Evolutionary conservation across 73 alveolate species (phyloP).

Genomic region (Strombidium stylifer): DNA sequence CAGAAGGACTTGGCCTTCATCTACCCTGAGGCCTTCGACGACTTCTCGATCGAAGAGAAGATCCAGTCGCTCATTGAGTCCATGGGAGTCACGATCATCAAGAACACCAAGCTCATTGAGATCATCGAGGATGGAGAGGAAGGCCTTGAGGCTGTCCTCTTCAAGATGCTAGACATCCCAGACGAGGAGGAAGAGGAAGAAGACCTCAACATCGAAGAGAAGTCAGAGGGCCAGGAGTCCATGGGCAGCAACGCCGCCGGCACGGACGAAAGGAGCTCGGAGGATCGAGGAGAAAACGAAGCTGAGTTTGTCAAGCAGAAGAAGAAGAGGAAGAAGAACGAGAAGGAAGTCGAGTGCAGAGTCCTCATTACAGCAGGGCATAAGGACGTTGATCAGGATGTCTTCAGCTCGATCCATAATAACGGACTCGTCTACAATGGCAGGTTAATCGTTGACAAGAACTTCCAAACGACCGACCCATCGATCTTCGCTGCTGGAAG

Average conservation of each 20-base stretch:
- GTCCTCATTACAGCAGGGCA: constrained; percentile 94
- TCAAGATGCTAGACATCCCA: constrained; percentile 59
- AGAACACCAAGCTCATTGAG: constrained; percentile 54
- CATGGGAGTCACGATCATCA: constrained; percentile 67
- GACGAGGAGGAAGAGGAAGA: constrained; percentile 81
- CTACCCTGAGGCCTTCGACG: constrained; percentile 81
- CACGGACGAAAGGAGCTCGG: constrained; percentile 37
- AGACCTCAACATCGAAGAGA: constrained; percentile 58
- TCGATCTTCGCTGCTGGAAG: constrained; percentile 97
- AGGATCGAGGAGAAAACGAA: constrained; percentile 35
- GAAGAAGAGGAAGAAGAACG: constrained; percentile 77
- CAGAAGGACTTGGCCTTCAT: constrained; percentile 48
- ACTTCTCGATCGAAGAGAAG: constrained; percentile 62
- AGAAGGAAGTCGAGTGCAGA: constrained; percentile 68
- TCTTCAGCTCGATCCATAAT: constrained; percentile 94
- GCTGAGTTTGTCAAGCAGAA: constrained; percentile 55
- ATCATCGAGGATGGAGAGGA: constrained; percentile 69
- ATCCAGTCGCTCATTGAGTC: constrained; percentile 52
- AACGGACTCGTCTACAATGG: constrained; percentile 99
- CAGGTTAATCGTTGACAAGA: constrained; percentile 93
- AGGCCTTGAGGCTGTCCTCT: constrained; percentile 50
- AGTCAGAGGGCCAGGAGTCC: constrained; percentile 52
- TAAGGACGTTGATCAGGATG: constrained; percentile 96
- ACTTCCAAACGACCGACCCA: constrained; percentile 96
- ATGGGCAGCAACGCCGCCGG: constrained; percentile 28